Base-by-base conservation (phyloP, 192 early-diverging fungal species). In the Dissophora ornata region DNA sequence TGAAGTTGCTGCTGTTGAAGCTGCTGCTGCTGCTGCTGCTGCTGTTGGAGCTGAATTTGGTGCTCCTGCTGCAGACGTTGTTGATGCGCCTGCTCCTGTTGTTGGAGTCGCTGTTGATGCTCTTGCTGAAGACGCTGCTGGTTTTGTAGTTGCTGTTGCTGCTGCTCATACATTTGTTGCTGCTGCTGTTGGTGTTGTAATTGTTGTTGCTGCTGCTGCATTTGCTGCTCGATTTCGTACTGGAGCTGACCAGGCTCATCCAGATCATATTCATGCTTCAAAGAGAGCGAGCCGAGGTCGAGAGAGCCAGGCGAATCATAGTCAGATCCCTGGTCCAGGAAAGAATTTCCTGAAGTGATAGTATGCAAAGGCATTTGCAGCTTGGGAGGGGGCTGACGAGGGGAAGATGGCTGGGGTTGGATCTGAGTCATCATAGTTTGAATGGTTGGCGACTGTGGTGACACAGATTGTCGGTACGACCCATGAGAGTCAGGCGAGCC, bases 21-120 rank as follows among this genome's bases (percentile, higher is more conserved):
- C 49, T 67, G 48, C 45, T 79, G 19, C 41, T 78, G 22, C 45
- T 81, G 56, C 53, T 47, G 70, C 64, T 82, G 84, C 54, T 83
- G 81, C 34, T 81, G 69, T 61, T 71, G 80, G 36, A 77, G 71
- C 62, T 79, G 81, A 71, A 75, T 55, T 67, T 86, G 71, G 50
- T 82, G 64, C 57, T 62, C 53, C 44, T 83, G 59, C 59, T 71
- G 69, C 44, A 68, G 33, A 53, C 42, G 65, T 59, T 79, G 54
- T 42, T 74, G 69, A 65, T 81, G 79, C 58, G 79, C 80, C 70
- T 87, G 82, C 73, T 90, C 83, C 70, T 87, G 80, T 57, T 64
- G 54, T 15, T 75, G 79, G 6, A 56, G 68, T 67, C 73, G 80
- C 26, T 74, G 66, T 34, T 80, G 83, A 30, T 62, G 53, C 38